Evolutionary conservation across 1,284 basidiomycete genomes (phyloP).

Genomic region (Naganishia albida): DNA sequence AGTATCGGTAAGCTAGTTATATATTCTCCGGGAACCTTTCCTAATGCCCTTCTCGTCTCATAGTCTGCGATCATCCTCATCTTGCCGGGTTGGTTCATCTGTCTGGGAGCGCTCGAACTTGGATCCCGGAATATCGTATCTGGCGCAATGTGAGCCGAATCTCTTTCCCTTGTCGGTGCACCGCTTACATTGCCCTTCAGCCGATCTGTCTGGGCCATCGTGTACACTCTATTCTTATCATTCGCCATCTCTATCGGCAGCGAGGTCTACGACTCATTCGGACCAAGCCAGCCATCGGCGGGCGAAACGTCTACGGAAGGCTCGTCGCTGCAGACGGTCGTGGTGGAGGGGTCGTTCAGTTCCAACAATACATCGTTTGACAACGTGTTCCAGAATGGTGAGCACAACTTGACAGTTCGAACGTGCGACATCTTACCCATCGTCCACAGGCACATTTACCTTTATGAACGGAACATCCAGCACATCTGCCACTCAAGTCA

Average conservation of each 20-base stretch:
- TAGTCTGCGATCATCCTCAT: conserved; percentile 43
- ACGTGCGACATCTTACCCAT: background rate
- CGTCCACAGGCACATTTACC: conserved; percentile 40
- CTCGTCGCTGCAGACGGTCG: conserved; percentile 22
- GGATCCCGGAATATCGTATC: conserved; percentile 42
- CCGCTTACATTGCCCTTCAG: conserved; percentile 20
- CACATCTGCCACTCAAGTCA: conserved; percentile 33
- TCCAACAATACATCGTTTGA: conserved; percentile 41
- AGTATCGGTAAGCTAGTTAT: conserved; percentile 36
- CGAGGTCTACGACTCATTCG: conserved; percentile 42
- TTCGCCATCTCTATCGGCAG: conserved; percentile 42
- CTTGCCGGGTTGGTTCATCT: conserved; percentile 44
- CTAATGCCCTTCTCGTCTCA: background rate
- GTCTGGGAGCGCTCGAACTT: conserved; percentile 42
- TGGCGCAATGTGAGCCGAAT: conserved; percentile 40
- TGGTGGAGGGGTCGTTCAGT: conserved; percentile 37
- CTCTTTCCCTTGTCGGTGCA: background rate
- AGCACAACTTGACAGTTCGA: conserved; percentile 1
- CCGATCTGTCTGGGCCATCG: conserved; percentile 43
- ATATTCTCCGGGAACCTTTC: background rate
- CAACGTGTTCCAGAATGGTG: conserved; percentile 40
- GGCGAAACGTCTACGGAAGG: conserved; percentile 27
- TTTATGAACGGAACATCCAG: conserved; percentile 39
- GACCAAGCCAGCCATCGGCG: conserved; percentile 35
- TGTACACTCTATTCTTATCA: conserved; percentile 43